phyloP scores from a whole-genome alignment of 2,329 filamentous ascomycete species.

The Sarocladiaceae sp. region DNA sequence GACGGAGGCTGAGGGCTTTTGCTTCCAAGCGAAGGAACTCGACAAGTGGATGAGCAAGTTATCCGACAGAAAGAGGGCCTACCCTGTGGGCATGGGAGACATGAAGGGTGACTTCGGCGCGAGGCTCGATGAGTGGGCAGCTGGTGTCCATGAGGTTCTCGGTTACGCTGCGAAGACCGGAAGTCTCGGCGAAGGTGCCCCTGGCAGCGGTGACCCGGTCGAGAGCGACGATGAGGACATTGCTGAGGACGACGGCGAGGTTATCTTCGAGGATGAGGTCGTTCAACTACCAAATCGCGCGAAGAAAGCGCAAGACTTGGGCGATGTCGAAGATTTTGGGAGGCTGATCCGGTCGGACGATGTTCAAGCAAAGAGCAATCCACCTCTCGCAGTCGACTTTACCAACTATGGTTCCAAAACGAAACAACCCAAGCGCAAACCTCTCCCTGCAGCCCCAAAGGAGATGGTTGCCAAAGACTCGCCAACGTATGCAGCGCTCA shows the following conservation, averaged over 20 bases:
- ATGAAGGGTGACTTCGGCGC: conserved; percentile 65
- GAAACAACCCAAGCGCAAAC: conserved; percentile 40
- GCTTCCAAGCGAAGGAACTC: conserved; percentile 81
- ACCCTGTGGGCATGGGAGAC: conserved; percentile 82
- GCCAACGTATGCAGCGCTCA: conserved; percentile 81
- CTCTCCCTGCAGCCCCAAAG: conserved; percentile 50
- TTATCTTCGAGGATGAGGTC: conserved; percentile 35
- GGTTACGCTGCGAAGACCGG: conserved; percentile 55
- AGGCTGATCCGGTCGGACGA: conserved; percentile 50
- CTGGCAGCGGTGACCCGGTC: conserved; percentile 73
- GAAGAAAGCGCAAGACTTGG: conserved; percentile 41
- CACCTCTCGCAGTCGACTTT: conserved; percentile 75
- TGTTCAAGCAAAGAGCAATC: conserved; percentile 26
- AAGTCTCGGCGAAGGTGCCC: conserved; percentile 56
- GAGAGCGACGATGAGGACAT: conserved; percentile 77
- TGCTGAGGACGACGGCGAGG: conserved; percentile 52
- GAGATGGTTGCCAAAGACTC: conserved; percentile 93
- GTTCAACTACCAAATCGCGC: conserved; percentile 30
- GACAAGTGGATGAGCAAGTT: conserved; percentile 98
- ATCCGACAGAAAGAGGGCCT: conserved; percentile 78
- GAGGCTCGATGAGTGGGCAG: conserved; percentile 69
- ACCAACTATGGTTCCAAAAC: conserved; percentile 58
- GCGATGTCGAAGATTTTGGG: conserved; percentile 82
- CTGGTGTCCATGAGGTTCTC: conserved; percentile 67
- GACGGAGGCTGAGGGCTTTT: conserved; percentile 83